phyloP scores from a whole-genome alignment of 1,139 yeast genomes.

The Suhomyces ambrosiae region DNA sequence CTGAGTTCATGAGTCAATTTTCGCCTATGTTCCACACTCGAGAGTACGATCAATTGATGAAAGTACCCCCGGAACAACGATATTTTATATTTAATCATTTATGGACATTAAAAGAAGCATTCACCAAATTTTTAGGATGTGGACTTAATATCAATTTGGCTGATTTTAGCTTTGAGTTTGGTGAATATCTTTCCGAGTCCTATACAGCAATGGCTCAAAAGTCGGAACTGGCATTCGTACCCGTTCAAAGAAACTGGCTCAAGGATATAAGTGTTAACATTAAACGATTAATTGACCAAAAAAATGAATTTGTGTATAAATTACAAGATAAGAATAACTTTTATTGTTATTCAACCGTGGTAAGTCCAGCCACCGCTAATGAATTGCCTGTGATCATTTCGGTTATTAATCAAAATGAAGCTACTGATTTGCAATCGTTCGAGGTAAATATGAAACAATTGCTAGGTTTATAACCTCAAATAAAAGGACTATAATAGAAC shows the following conservation, averaged over 20 bases:
- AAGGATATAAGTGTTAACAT: slow-evolving; percentile 3
- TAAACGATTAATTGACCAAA: slow-evolving; percentile 2
- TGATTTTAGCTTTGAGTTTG: slow-evolving; percentile 16
- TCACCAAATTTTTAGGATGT: slow-evolving; percentile 60
- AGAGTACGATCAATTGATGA: slow-evolving; percentile 40
- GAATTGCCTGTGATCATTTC: slow-evolving; percentile 31
- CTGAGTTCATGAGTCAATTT: slow-evolving; percentile 45
- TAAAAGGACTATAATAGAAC: no score
- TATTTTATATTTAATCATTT: slow-evolving; percentile 50
- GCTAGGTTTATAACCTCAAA: not conserved
- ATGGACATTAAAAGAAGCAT: slow-evolving; percentile 78
- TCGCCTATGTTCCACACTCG: slow-evolving; percentile 47
- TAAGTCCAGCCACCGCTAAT: slow-evolving; percentile 5
- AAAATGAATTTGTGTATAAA: slow-evolving; percentile 6
- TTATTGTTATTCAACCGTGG: slow-evolving; percentile 24
- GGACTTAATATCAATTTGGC: slow-evolving; percentile 61
- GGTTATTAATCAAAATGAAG: slow-evolving; percentile 22
- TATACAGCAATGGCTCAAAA: not conserved
- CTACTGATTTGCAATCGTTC: slow-evolving; percentile 2
- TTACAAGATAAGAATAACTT: slow-evolving; percentile 18
- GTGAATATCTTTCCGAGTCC: slow-evolving; percentile 2
- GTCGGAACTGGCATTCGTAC: not conserved
- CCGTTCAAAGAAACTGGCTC: not conserved
- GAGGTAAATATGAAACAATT: slow-evolving; percentile 9
- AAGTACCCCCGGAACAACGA: slow-evolving; percentile 15